Evolutionary conservation across 495 filamentous ascomycete species (phyloP).

Genomic region (Chaetomium fimeti): DNA sequence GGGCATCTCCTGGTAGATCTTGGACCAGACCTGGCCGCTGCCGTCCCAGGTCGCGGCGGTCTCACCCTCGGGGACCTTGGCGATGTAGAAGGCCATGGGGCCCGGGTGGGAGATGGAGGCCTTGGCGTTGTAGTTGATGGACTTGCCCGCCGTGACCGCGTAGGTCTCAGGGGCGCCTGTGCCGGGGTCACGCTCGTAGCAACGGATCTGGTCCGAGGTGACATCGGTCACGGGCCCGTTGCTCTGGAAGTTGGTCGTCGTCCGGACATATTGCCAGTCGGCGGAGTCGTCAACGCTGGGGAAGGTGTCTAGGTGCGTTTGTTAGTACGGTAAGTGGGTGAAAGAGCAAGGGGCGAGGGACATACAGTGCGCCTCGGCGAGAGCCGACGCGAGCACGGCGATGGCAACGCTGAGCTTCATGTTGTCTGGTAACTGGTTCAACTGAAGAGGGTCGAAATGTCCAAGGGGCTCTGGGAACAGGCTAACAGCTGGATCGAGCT

Average conservation of each 20-base stretch:
- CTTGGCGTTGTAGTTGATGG: constrained; percentile 46
- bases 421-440: neutral
- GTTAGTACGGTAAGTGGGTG: neutral
- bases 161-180: constrained; percentile 38
- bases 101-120: constrained; percentile 52
- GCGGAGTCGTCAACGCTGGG: constrained; percentile 36
- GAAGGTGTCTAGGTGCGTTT: constrained; percentile 28
- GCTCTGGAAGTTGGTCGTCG: constrained; percentile 51
- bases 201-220: constrained; percentile 47
- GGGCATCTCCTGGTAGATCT: constrained; percentile 52
- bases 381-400: constrained; percentile 35
- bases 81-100: constrained; percentile 54
- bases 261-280: constrained; percentile 52
- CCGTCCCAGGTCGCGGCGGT: constrained; percentile 50
- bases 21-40: constrained; percentile 52
- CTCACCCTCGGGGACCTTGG: constrained; percentile 50
- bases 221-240: constrained; percentile 54
- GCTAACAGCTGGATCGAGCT: neutral
- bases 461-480: too few species aligned
- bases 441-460: neutral
- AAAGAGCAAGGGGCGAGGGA: neutral
- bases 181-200: constrained; percentile 50
- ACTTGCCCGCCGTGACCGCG: constrained; percentile 48
- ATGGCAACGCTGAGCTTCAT: constrained; percentile 43
- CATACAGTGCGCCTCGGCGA: constrained; percentile 46